phyloP scores from a whole-genome alignment of 2,329 filamentous ascomycete genomes.

The Verticillium longisporum region DNA sequence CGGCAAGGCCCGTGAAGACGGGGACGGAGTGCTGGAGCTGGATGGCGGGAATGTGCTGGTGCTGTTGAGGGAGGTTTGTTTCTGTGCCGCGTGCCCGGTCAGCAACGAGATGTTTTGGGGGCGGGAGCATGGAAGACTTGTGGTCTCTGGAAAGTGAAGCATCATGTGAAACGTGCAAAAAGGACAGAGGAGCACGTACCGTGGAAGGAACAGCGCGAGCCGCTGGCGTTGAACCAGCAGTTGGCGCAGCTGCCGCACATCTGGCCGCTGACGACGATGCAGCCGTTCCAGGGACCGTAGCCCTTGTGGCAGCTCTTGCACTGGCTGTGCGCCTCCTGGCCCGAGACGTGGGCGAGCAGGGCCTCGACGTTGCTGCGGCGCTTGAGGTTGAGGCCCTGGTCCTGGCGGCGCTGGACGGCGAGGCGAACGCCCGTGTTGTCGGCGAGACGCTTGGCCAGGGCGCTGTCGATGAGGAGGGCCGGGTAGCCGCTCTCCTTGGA shows the following conservation, averaged over 20 bases:
- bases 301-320: conserved; percentile 57
- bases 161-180: too few species aligned
- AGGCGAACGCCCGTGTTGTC: conserved; percentile 40
- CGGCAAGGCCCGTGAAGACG: conserved; percentile 20
- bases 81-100: conserved; percentile 19
- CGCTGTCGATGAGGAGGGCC: conserved; percentile 42
- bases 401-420: conserved; percentile 45
- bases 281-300: conserved; percentile 52
- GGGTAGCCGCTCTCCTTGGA: conserved; percentile 40
- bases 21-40: conserved; percentile 20
- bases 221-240: conserved; percentile 58
- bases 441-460: conserved; percentile 46
- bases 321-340: conserved; percentile 36
- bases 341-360: conserved; percentile 50
- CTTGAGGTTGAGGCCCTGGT: conserved; percentile 48
- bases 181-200: conserved; percentile 29
- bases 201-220: conserved; percentile 53
- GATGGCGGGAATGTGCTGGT: conserved; percentile 22
- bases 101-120: too few species aligned
- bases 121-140: too few species aligned
- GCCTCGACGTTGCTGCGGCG: conserved; percentile 55
- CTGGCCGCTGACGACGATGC: conserved; percentile 52
- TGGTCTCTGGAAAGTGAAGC: too few species aligned
- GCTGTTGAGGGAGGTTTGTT: conserved; percentile 34
- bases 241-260: conserved; percentile 58